Evolutionary conservation across 306 rosid species (phyloP).

Genomic region (Senna tora): DNA sequence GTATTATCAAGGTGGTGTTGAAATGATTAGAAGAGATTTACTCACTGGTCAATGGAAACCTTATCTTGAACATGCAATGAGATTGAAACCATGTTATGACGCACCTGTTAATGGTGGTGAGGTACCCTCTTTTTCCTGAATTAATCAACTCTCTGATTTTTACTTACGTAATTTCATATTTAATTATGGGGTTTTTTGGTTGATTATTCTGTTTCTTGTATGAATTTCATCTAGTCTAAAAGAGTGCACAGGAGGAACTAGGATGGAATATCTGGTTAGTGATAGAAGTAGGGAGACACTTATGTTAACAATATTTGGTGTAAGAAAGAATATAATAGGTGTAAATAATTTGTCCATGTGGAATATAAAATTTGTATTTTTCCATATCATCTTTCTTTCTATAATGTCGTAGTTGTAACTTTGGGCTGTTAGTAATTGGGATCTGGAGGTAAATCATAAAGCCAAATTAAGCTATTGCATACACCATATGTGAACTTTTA

Average conservation of each 20-base stretch:
- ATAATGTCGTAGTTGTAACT: background rate
- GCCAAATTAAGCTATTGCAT: background rate
- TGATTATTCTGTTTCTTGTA: background rate
- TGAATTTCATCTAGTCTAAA: background rate
- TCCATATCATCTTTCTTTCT: background rate
- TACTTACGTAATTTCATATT: background rate
- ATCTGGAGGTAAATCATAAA: background rate
- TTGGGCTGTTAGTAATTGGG: background rate
- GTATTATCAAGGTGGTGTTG: slow-evolving; percentile 89
- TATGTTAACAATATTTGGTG: slow-evolving; percentile 6
- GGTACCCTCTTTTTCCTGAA: slow-evolving; percentile 52
- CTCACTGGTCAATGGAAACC: slow-evolving; percentile 96
- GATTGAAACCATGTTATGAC: slow-evolving; percentile 91
- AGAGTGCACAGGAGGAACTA: background rate
- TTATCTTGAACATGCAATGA: slow-evolving; percentile 89
- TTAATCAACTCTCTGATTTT: slow-evolving; percentile 24
- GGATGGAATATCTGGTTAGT: slow-evolving; percentile 1
- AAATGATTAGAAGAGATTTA: slow-evolving; percentile 95
- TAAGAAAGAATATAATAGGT: background rate
- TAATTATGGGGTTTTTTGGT: background rate
- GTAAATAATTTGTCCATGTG: background rate
- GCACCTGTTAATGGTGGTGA: slow-evolving; percentile 93
- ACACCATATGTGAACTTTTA: background rate
- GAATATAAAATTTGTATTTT: background rate
- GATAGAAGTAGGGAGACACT: background rate